Evolutionary conservation across 2,329 filamentous ascomycete species (phyloP), one percentile per base, ranked within the genome.

Genomic region (Trichoderma sp.): DNA sequence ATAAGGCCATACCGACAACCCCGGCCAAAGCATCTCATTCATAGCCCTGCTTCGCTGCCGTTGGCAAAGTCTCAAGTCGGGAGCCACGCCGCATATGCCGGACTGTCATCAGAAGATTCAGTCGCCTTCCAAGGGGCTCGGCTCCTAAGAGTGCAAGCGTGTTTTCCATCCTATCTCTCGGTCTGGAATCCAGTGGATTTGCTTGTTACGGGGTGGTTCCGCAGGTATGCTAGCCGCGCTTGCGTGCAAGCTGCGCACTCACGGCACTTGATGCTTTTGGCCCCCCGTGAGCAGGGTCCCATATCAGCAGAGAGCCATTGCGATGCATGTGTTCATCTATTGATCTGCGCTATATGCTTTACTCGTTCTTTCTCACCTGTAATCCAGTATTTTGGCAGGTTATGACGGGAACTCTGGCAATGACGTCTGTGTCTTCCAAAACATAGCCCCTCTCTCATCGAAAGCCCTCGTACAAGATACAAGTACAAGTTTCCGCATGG

Each of bases 1-100:
- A 76, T 76, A 74, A 56, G 31, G 41, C 50, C 45, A 65, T 59
- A 66, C 59, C 33, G 16, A 62, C 29, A 29, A 62, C 65, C 64
- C 65, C 38, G 59, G 65, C 73, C 65, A 56, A 75, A 45, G 66
- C 66, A 59, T 71, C 45, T 64, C 68, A 35, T 50, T 53, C 59
- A 21, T 9, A 64, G 38, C 68, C 38, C 41, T 72, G 68, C 59
- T 72, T 72, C 14, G 12, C 27, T 53, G 68, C 35, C 27, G 38
- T 33, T 53, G 38, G 33, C 56, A 21, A 53, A 63, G 68, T 63
- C 59, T 33, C 41, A 29, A 63, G 38, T 27, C 12, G 27, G 50
- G 27, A 29, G 12, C 8, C n/a, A 31, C 53, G 9, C 33, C 16
- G 50, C 27, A 27, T 60, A 24, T 14, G 18, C 27, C 59, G 31